phyloP scores from a whole-genome alignment of 2,329 filamentous ascomycete species.

The Cladosporium halotolerans region DNA sequence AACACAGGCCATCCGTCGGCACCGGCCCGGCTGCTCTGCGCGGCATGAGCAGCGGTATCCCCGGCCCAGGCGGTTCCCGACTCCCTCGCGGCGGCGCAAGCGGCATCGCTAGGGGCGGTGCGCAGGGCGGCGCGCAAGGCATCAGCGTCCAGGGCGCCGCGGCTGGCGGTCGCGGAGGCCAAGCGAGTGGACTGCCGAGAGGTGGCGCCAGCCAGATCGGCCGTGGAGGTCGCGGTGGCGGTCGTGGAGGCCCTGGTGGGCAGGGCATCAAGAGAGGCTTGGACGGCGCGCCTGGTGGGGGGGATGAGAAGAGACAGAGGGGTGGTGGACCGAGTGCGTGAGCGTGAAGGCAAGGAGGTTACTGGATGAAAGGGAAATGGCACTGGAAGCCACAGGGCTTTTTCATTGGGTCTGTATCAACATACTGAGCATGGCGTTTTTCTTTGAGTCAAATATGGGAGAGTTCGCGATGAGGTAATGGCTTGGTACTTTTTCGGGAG shows the following conservation, averaged over 20 bases:
- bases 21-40: slow-evolving; percentile 19
- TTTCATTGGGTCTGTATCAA: no score
- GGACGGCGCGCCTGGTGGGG: slow-evolving; percentile 4
- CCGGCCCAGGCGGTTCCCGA: slow-evolving; percentile 18
- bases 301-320: slow-evolving; percentile 12
- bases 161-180: slow-evolving; percentile 1
- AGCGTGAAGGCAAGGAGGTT: not conserved
- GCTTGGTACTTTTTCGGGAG: no score
- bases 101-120: slow-evolving; percentile 15
- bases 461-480: no score
- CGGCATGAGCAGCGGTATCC: slow-evolving; percentile 19
- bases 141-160: slow-evolving; percentile 8
- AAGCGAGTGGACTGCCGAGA: slow-evolving; percentile 6
- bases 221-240: not conserved
- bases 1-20: slow-evolving; percentile 13
- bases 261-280: slow-evolving; percentile 5
- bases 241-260: not conserved
- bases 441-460: no score
- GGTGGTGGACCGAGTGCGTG: slow-evolving; percentile 4
- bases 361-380: no score
- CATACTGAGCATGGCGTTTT: no score
- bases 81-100: slow-evolving; percentile 21
- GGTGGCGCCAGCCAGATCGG: slow-evolving; percentile 9
- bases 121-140: slow-evolving; percentile 10
- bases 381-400: no score